phyloP scores from a whole-genome alignment of 805 yeast genomes.

The Sugiyamaella marilandica region DNA sequence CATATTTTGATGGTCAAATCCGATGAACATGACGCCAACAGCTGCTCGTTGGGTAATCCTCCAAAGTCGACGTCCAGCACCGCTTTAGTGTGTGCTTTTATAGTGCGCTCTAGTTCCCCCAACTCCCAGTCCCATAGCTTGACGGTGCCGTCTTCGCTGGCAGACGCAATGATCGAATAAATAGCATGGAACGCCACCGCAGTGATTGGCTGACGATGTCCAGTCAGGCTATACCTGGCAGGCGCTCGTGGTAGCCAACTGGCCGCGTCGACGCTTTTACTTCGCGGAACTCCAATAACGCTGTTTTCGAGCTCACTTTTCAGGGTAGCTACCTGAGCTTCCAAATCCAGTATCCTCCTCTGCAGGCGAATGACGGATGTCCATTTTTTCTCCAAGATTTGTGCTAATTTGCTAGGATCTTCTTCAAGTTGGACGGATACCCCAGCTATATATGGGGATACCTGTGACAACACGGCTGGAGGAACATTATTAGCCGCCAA shows the following conservation, averaged over 20 bases:
- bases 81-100: slow-evolving; percentile 72
- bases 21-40: slow-evolving; percentile 47
- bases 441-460: slow-evolving; percentile 1
- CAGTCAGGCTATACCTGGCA: slow-evolving; percentile 40
- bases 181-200: slow-evolving; percentile 68
- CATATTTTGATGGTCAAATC: slow-evolving; percentile 63
- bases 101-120: slow-evolving; percentile 54
- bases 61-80: slow-evolving; percentile 59
- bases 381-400: slow-evolving; percentile 75
- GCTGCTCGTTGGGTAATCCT: slow-evolving; percentile 8
- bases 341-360: slow-evolving; percentile 62
- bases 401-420: slow-evolving; percentile 19
- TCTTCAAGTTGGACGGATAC: slow-evolving; percentile 1
- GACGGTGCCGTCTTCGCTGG: slow-evolving; percentile 67
- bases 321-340: slow-evolving; percentile 49
- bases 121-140: slow-evolving; percentile 68
- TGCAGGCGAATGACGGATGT: slow-evolving; percentile 77
- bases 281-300: slow-evolving; percentile 22
- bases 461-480: slow-evolving; percentile 4
- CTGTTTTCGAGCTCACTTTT: slow-evolving; percentile 39
- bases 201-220: slow-evolving; percentile 58
- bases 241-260: slow-evolving; percentile 61
- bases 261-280: slow-evolving; percentile 25
- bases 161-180: slow-evolving; percentile 60
- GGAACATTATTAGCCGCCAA: slow-evolving; percentile 9